phyloP scores from a whole-genome alignment of 1,139 yeast genomes.

The Suhomyces taliae region DNA sequence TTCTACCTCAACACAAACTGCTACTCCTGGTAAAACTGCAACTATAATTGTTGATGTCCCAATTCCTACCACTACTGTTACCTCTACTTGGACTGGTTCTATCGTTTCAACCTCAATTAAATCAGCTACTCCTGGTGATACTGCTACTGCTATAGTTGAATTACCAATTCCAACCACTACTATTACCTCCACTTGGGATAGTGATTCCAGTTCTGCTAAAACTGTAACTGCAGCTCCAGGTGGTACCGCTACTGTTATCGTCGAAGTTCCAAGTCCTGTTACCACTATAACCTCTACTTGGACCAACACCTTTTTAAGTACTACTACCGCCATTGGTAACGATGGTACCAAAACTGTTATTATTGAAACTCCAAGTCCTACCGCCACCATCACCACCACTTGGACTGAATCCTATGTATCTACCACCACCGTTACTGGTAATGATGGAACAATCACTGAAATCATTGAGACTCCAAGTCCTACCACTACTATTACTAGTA shows the following conservation, averaged over 20 bases:
- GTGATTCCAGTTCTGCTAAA: too few species aligned
- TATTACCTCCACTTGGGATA: slow-evolving; percentile 10
- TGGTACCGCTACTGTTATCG: slow-evolving; percentile 10
- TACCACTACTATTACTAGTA: not conserved
- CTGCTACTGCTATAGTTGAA: not conserved
- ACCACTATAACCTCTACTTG: slow-evolving; percentile 16
- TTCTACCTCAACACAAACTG: slow-evolving; percentile 11
- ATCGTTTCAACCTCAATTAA: not conserved
- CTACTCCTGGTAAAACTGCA: slow-evolving; percentile 14
- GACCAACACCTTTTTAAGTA: slow-evolving; percentile 13
- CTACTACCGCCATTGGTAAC: slow-evolving; percentile 7
- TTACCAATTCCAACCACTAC: slow-evolving; percentile 5
- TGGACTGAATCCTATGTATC: too few species aligned
- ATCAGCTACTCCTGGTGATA: not conserved
- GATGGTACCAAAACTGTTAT: slow-evolving; percentile 15
- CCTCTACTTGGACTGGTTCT: slow-evolving; percentile 8
- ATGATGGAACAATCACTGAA: slow-evolving; percentile 17
- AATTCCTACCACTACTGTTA: slow-evolving; percentile 10
- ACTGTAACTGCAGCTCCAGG: slow-evolving; percentile 10
- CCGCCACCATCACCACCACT: too few species aligned
- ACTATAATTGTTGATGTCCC: slow-evolving; percentile 18
- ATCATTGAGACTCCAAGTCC: slow-evolving; percentile 18
- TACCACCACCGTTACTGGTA: not conserved
- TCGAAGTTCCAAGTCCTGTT: slow-evolving; percentile 13
- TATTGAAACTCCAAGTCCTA: slow-evolving; percentile 16